Evolutionary conservation across 1,284 basidiomycete species (phyloP).

Genomic region (Ceratobasidium sp.): DNA sequence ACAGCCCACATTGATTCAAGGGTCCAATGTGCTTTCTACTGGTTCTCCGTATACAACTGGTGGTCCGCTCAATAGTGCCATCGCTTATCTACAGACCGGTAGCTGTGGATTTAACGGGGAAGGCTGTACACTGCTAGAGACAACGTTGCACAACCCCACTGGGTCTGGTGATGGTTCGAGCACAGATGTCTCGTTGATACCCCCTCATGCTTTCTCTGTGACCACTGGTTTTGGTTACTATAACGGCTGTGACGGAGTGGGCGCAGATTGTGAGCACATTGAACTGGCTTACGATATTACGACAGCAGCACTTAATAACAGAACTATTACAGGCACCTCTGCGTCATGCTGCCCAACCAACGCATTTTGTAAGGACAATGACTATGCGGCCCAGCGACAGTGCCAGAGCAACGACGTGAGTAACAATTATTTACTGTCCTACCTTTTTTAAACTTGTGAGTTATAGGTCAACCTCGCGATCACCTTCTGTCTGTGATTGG

Average conservation of each 20-base stretch:
- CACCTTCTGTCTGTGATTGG: constrained; percentile 45
- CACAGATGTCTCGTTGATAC: constrained; percentile 61
- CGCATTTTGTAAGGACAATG: constrained; percentile 54
- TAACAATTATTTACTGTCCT: neutral
- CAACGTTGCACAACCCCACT: constrained; percentile 57
- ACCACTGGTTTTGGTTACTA: constrained; percentile 59
- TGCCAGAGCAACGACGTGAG: constrained; percentile 57
- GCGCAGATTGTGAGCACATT: constrained; percentile 55
- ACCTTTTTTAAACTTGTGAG: neutral
- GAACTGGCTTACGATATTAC: constrained; percentile 41
- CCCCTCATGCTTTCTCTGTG: constrained; percentile 58
- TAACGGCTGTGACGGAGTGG: constrained; percentile 57
- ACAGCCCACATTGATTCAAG: constrained; percentile 50
- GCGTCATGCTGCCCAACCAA: constrained; percentile 50
- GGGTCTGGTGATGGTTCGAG: constrained; percentile 58
- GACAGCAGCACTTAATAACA: too few species aligned
- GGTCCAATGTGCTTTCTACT: constrained; percentile 49
- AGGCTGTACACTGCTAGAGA: constrained; percentile 59
- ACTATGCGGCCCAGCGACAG: constrained; percentile 56
- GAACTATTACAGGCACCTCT: constrained; percentile 43
- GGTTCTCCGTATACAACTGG: constrained; percentile 53
- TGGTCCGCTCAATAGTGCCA: constrained; percentile 55
- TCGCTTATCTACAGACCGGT: constrained; percentile 59
- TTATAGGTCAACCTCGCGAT: constrained; percentile 48
- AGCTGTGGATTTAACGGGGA: constrained; percentile 60